Percentiles rank a stretch among this genome's conserved stretches.
phyloP scores from a whole-genome alignment of 805 yeast species.

The Saturnispora saitoi region DNA sequence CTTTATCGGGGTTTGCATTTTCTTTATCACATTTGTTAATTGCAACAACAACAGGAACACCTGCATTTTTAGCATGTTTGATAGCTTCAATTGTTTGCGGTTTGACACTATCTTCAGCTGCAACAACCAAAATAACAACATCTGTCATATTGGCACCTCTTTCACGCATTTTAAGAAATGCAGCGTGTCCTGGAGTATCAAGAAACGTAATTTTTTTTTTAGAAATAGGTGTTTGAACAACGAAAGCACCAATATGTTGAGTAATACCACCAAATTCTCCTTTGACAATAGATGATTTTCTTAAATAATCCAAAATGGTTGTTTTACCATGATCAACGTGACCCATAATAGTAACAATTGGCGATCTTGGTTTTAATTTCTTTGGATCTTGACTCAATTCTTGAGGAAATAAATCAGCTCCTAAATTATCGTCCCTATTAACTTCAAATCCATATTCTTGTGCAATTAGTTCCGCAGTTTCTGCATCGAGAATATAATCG shows the following conservation, averaged over 20 bases:
- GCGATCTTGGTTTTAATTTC: conserved; percentile 62
- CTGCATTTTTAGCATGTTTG: conserved; percentile 77
- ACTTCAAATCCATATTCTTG: conserved; percentile 79
- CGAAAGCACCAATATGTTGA: conserved; percentile 96
- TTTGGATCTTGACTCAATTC: conserved; percentile 41
- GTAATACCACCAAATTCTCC: conserved; percentile 95
- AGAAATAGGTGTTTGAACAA: conserved; percentile 69
- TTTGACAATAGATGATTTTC: conserved; percentile 77
- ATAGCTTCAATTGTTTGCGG: conserved; percentile 96
- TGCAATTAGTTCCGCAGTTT: conserved; percentile 78
- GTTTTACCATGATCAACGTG: conserved; percentile 99
- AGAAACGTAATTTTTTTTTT: conserved; percentile 76
- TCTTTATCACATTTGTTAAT: conserved; percentile 85
- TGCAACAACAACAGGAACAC: conserved; percentile 83
- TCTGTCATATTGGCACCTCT: conserved; percentile 94
- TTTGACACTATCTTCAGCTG: conserved; percentile 96
- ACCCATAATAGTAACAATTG: conserved; percentile 96
- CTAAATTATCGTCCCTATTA: conserved; percentile 45
- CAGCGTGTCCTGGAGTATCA: conserved; percentile 98
- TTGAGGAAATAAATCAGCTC: conserved; percentile 52
- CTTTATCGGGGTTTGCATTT: conserved; percentile 65
- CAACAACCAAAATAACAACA: conserved; percentile 84
- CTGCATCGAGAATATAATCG: conserved; percentile 76
- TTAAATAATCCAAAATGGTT: conserved; percentile 76
- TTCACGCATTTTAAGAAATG: conserved; percentile 91